Conservation (phyloP, 2,329 filamentous ascomycete genomes). For the Fonsecaea pugnacius region DNA sequence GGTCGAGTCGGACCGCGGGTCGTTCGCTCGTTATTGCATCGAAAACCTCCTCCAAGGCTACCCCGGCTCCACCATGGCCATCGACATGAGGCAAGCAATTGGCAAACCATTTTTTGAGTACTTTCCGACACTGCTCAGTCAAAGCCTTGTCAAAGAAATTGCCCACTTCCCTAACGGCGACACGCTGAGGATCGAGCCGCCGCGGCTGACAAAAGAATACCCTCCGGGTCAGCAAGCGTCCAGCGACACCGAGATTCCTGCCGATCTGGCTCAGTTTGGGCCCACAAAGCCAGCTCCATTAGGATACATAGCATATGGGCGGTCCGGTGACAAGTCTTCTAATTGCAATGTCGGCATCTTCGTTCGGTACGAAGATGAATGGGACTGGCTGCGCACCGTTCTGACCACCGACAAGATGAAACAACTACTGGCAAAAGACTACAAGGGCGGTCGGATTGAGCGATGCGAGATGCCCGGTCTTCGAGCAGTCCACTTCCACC, state of each 20-base stretch:
- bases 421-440: conserved; percentile 50
- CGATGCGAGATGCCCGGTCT: conserved; percentile 25
- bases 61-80: not conserved
- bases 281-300: conserved; percentile 43
- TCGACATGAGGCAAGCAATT: not conserved
- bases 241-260: conserved; percentile 31
- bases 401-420: conserved; percentile 46
- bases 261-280: conserved; percentile 38
- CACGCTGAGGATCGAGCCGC: conserved; percentile 23
- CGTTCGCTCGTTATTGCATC: not conserved
- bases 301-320: conserved; percentile 50
- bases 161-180: not conserved
- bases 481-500: conserved; percentile 23
- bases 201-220: conserved; percentile 34
- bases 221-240: conserved; percentile 19
- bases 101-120: not conserved
- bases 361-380: conserved; percentile 35
- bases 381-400: conserved; percentile 46
- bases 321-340: conserved; percentile 48
- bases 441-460: conserved; percentile 18
- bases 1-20: not conserved
- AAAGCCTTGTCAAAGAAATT: too few species aligned
- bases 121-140: not conserved
- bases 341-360: conserved; percentile 50
- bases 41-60: not conserved